These are phyloP conservation scores for Chalara sp. DNA, from an alignment of 2,329 filamentous ascomycete genomes.

Conservation along the genomic window DNA sequence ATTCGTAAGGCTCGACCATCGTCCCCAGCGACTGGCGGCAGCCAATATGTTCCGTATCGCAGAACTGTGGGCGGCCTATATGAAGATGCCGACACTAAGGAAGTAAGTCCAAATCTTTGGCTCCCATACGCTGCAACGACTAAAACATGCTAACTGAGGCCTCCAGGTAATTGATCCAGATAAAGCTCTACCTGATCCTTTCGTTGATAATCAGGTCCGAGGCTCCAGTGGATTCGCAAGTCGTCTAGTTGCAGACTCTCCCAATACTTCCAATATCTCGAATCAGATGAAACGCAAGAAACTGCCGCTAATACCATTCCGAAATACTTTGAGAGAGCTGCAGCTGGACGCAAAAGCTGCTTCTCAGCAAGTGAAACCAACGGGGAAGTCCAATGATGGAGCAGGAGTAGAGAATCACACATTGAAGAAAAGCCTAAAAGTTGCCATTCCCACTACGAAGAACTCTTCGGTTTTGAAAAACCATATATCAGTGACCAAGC, in stretches of 20 bases:
- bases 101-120: constrained; percentile 1
- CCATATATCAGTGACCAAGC: no score
- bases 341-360: no score
- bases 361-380: no score
- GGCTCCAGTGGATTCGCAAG: constrained; percentile 15
- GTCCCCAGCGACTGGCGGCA: constrained; percentile 14
- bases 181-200: constrained; percentile 19
- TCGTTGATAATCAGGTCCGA: constrained; percentile 10
- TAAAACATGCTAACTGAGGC: no score
- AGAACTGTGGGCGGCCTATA: constrained; percentile 18
- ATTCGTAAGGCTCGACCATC: constrained; percentile 18
- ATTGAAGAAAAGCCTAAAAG: no score
- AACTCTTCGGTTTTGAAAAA: no score
- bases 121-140: no score
- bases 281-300: background rate
- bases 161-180: constrained; percentile 11
- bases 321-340: background rate
- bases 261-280: background rate
- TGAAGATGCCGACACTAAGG: constrained; percentile 14
- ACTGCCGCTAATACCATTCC: background rate
- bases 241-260: constrained; percentile 9
- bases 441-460: no score
- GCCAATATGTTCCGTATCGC: constrained; percentile 22
- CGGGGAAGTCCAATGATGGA: no score
- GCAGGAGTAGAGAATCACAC: no score